A percentile compares a stretch with the other conserved stretches of the same genome.
Evolutionary conservation across 1,284 basidiomycete species (phyloP).

Genomic region (Sphagnurus paluster): DNA sequence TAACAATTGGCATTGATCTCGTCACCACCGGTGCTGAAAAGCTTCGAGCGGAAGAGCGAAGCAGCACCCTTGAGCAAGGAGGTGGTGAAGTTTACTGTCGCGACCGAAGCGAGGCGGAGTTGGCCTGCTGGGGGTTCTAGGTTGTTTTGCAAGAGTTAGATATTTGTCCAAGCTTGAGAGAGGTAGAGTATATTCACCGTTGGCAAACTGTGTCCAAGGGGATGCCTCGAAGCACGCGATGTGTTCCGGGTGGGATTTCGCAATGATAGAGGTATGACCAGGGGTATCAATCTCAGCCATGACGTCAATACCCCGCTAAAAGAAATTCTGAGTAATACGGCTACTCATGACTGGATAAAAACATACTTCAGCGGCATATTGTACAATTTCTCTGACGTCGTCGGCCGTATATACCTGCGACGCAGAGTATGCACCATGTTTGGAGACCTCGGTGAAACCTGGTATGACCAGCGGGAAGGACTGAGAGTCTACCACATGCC

Average conservation of each 20-base stretch:
- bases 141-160: not conserved
- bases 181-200: conserved; percentile 36
- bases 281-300: conserved; percentile 77
- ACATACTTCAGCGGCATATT: conserved; percentile 72
- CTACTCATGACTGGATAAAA: not conserved
- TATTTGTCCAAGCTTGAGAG: not conserved
- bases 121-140: conserved; percentile 82
- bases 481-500: conserved; percentile 79
- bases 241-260: conserved; percentile 65
- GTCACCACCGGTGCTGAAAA: conserved; percentile 83
- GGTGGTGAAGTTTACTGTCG: conserved; percentile 39
- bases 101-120: conserved; percentile 62
- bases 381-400: conserved; percentile 65
- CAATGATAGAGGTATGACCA: conserved; percentile 76
- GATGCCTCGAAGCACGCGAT: conserved; percentile 67
- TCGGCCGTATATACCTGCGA: conserved; percentile 55
- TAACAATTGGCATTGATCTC: conserved; percentile 79
- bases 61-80: conserved; percentile 35
- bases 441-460: conserved; percentile 60
- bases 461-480: conserved; percentile 75
- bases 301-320: conserved; percentile 78
- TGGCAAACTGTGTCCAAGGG: conserved; percentile 68
- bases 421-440: conserved; percentile 69
- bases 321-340: conserved; percentile 7
- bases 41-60: conserved; percentile 52